Percentiles rank a stretch among this genome's conserved stretches.
Conservation (phyloP, 768 basidiomycete species). For the Hemileccinum impolitum region DNA sequence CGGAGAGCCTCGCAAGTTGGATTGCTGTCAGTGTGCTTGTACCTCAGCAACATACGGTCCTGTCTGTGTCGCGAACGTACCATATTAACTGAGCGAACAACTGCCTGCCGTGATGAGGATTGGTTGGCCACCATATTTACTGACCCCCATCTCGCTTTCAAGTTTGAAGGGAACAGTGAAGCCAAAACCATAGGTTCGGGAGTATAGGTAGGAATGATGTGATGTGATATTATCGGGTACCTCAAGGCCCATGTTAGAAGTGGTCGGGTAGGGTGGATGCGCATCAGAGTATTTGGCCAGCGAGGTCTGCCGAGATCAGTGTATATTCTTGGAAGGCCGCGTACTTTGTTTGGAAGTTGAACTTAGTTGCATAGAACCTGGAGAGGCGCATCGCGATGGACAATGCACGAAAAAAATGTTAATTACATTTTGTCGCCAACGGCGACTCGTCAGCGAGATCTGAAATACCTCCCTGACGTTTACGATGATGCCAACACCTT, state of each 20-base stretch:
- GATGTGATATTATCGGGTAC: conserved; percentile 29
- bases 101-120: conserved; percentile 34
- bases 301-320: too few species aligned
- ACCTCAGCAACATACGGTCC: not conserved
- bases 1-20: conserved; percentile 30
- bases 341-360: too few species aligned
- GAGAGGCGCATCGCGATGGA: too few species aligned
- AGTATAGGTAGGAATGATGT: conserved; percentile 32
- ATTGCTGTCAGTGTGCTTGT: conserved; percentile 17
- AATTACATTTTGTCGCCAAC: too few species aligned
- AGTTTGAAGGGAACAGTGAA: conserved; percentile 27
- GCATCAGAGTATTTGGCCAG: too few species aligned
- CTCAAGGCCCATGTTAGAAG: conserved; percentile 3
- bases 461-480: too few species aligned
- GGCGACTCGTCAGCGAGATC: too few species aligned
- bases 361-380: too few species aligned
- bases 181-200: conserved; percentile 21
- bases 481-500: too few species aligned
- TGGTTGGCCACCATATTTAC: conserved; percentile 29
- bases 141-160: conserved; percentile 17
- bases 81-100: conserved; percentile 33
- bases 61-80: conserved; percentile 13
- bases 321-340: too few species aligned
- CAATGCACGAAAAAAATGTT: too few species aligned
- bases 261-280: not conserved